Base-by-base conservation (phyloP, 1,139 yeast species). In the Suhomyces kunorum region DNA sequence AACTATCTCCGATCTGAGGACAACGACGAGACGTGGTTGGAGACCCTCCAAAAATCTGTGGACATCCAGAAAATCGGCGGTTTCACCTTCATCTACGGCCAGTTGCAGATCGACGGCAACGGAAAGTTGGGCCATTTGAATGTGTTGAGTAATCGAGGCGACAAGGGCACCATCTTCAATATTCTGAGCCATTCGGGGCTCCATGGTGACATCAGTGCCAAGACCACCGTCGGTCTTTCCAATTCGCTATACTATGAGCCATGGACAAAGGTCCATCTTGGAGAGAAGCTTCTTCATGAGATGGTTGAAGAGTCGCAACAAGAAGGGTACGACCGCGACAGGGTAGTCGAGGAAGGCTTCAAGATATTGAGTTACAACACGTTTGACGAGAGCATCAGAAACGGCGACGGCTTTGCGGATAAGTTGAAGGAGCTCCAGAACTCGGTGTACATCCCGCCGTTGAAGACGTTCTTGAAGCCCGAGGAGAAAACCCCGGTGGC, bases 41-140 rank as follows among this genome's bases (percentile, higher is more conserved):
- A 56, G 0, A 61, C 63, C 15, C 47, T 78, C 8, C 19, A 12
- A 16, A 29, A 34, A 16, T 47, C 44, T 12, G 52, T 58, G 5
- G 62, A 64, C 23, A 59, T 87, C 20, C 53, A 59, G 7, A 62
- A 70, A 26, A 78, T 89, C 14, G 96, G 96, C 0, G 96, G 95
- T n/a, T 90, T 90, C 59, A 81, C 86, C 6, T 65, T 92, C 46
- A 61, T 92, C 30, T 85, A 82, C 58, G 98, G 97, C 0, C 70
- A 73, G 36, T 58, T 82, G 8, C 48, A 52, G 5, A 37, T 58
- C 12, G 55, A 60, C 32, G 34, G 35, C 11, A 54, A 56, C 5
- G 55, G 58, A 5, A 49, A 54, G 34, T 47, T 74, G 9, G 48
- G 66, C 8, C 71, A 68, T 17, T 68, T 77, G 49, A 68, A 68